Conservation (phyloP, 208 protist genomes). For the Crithidia sp. region DNA sequence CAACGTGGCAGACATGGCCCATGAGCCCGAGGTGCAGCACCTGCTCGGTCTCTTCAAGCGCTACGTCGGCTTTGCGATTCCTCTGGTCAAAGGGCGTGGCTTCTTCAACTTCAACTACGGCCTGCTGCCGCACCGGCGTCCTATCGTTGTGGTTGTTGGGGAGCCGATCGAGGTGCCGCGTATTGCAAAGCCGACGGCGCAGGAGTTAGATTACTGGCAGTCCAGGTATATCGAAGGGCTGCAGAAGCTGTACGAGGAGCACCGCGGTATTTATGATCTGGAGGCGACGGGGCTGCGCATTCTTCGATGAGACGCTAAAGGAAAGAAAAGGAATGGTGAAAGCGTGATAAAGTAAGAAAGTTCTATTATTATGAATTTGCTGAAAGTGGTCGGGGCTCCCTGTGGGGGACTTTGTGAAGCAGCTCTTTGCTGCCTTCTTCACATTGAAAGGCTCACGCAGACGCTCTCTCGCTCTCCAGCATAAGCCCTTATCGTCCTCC, state of each 20-base stretch:
- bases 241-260: slow-evolving; percentile 67
- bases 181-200: slow-evolving; percentile 63
- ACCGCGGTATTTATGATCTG: slow-evolving; percentile 77
- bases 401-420: no score
- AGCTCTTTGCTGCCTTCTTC: no score
- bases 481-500: no score
- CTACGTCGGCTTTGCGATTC: slow-evolving; percentile 66
- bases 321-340: background rate
- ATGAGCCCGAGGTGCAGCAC: slow-evolving; percentile 35
- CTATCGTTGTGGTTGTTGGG: slow-evolving; percentile 86
- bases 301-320: slow-evolving; percentile 18
- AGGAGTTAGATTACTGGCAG: slow-evolving; percentile 78
- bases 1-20: slow-evolving; percentile 41
- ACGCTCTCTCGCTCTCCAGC: no score
- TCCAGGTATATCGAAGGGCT: slow-evolving; percentile 78
- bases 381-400: no score
- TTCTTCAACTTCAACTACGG: slow-evolving; percentile 82
- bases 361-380: background rate
- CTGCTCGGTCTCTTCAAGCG: slow-evolving; percentile 41
- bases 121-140: slow-evolving; percentile 70
- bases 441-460: no score
- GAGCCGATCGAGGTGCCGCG: slow-evolving; percentile 71
- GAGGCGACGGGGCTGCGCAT: slow-evolving; percentile 73
- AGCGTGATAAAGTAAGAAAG: background rate
- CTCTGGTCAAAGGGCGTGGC: slow-evolving; percentile 74